Evolutionary conservation across 805 yeast genomes (phyloP), one percentile per base, ranked within the genome.

Genomic region (Suhomyces sp.): DNA sequence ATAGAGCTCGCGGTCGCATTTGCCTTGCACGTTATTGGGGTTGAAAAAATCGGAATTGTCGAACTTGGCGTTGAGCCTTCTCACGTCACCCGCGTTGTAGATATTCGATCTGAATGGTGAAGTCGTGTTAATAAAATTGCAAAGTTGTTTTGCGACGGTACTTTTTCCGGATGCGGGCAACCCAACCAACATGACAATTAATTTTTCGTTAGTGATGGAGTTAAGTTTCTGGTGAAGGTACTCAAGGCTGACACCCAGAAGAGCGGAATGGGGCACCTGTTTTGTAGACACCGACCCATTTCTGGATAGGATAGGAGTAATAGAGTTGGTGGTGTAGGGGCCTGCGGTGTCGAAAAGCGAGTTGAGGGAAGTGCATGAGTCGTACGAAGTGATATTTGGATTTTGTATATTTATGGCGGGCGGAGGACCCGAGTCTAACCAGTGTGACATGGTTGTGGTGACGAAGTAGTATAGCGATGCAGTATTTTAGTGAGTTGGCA

Each of bases 71-170:
- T 61, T 57, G 48, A 64, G 64, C 50, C 84, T 67, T 50, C 85
- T 66, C 19, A 79, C 71, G 54, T 80, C 76, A 21, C 85, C 85
- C 24, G 84, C 83, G 56, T 80, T 80, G 59, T 73, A 80, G 8
- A 76, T 68, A 47, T 62, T 54, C 8, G 64, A 58, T 44, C 50
- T 62, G 48, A 52, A 58, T 12, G 58, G 60, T 31, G 69, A 61
- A 37, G 49, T 47, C 2, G 65, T 61, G 52, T 69, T 66, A 48
- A 74, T 62, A 49, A 56, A 61, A n/a, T 57, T 54, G 17, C 61
- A 58, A 25, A 74, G 55, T 57, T 71, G 76, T 43, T 62, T 62
- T 52, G 73, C 65, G 6, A 72, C 55, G 21, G 78, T 72, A 48
- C 73, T 66, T 57, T 74, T 74, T 2, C 78, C 78, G 3, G 68